Conservation (phyloP, 345 rosid genomes). For the Syzygium jambos region DNA sequence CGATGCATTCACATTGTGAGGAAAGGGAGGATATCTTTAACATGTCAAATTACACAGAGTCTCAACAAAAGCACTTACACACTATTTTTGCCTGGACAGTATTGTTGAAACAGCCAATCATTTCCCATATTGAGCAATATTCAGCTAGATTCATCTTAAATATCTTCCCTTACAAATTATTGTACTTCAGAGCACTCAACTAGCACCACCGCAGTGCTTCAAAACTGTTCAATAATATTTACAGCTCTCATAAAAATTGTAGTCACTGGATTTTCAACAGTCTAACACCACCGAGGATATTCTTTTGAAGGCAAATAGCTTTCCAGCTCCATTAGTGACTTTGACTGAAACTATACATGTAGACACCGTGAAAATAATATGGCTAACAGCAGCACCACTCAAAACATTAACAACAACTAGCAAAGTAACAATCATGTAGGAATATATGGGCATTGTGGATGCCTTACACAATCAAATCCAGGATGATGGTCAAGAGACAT, state of each 20-base stretch:
- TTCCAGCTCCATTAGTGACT: background rate
- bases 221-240: background rate
- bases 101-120: background rate
- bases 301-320: background rate
- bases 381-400: background rate
- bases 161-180: background rate
- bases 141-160: background rate
- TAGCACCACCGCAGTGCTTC: background rate
- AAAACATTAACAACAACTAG: background rate
- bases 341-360: background rate
- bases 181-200: background rate
- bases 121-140: background rate
- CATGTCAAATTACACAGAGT: background rate
- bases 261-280: background rate
- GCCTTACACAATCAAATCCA: conserved; percentile 79
- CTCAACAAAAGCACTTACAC: background rate
- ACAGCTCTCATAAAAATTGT: background rate
- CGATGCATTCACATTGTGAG: background rate
- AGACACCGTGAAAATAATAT: background rate
- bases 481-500: conserved; percentile 81
- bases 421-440: background rate
- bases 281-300: background rate
- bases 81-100: background rate
- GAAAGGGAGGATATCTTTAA: background rate
- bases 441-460: background rate